phyloP scores from a whole-genome alignment of 768 basidiomycete genomes.

The Termitomyces titanicus region DNA sequence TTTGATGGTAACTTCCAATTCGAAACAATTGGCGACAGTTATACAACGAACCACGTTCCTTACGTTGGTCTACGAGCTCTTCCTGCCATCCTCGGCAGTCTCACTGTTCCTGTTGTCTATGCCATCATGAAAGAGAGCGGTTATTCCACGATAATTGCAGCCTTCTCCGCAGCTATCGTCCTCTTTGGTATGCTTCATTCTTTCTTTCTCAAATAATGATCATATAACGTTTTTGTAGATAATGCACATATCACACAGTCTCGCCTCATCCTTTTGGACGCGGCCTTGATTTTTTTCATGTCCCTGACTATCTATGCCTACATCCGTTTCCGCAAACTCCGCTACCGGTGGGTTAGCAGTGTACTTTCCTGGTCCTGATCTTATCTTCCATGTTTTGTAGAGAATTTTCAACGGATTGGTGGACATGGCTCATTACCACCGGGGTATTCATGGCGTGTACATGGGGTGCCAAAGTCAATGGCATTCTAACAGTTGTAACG shows the following conservation, averaged over 20 bases:
- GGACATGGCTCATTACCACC: slow-evolving; percentile 88
- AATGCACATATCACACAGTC: slow-evolving; percentile 95
- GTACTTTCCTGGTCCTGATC: not conserved
- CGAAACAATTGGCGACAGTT: slow-evolving; percentile 94
- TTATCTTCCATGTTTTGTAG: slow-evolving; percentile 32
- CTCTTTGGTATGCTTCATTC: slow-evolving; percentile 69
- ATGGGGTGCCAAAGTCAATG: slow-evolving; percentile 98
- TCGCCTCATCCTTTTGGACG: slow-evolving; percentile 95
- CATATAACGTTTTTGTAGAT: slow-evolving; percentile 43
- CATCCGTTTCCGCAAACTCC: slow-evolving; percentile 90
- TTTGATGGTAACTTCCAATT: slow-evolving; percentile 94
- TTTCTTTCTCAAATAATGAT: not conserved
- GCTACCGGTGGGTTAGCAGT: slow-evolving; percentile 62
- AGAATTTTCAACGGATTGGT: slow-evolving; percentile 89
- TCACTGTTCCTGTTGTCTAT: slow-evolving; percentile 90
- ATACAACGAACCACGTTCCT: slow-evolving; percentile 82
- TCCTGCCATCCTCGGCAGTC: slow-evolving; percentile 86
- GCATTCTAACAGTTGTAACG: slow-evolving; percentile 83
- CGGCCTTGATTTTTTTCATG: slow-evolving; percentile 94
- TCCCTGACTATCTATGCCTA: slow-evolving; percentile 90
- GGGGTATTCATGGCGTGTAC: slow-evolving; percentile 95
- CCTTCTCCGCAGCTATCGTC: slow-evolving; percentile 84
- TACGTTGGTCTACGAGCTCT: slow-evolving; percentile 92
- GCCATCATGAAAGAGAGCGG: slow-evolving; percentile 98
- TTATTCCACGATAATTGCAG: slow-evolving; percentile 86